Evolutionary conservation across 306 rosid genomes (phyloP).

Genomic region (Sindora glabra): DNA sequence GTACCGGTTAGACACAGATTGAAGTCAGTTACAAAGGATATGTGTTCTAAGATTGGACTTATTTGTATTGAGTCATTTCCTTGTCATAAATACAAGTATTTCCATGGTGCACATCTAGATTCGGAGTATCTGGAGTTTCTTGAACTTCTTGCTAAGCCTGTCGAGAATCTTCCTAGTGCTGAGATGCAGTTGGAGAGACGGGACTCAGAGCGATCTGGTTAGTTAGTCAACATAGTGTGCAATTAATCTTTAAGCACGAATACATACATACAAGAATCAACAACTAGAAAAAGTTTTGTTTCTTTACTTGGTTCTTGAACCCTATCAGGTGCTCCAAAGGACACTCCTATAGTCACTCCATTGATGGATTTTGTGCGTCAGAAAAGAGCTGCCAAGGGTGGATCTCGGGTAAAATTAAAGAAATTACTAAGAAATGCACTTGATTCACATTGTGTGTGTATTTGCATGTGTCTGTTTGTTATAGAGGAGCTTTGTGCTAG

Average conservation of each 20-base stretch:
- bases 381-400: constrained; percentile 65
- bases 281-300: background rate
- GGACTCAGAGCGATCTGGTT: constrained; percentile 71
- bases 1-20: constrained; percentile 20
- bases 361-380: constrained; percentile 83
- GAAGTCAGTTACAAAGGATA: background rate
- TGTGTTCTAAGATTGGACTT: constrained; percentile 15
- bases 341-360: constrained; percentile 55
- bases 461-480: background rate
- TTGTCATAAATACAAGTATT: constrained; percentile 29
- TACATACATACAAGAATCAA: background rate
- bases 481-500: background rate
- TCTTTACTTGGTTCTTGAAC: background rate
- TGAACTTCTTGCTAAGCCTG: constrained; percentile 48
- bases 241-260: background rate
- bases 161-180: constrained; percentile 79
- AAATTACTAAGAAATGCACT: background rate
- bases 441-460: background rate
- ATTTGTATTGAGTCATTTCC: constrained; percentile 17
- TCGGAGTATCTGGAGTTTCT: constrained; percentile 38
- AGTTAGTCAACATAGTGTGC: constrained; percentile 17
- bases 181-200: constrained; percentile 74
- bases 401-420: constrained; percentile 51
- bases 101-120: constrained; percentile 34
- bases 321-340: constrained; percentile 49